Base-by-base conservation (phyloP, 257 asterid species). In the Ehretia macrophylla region DNA sequence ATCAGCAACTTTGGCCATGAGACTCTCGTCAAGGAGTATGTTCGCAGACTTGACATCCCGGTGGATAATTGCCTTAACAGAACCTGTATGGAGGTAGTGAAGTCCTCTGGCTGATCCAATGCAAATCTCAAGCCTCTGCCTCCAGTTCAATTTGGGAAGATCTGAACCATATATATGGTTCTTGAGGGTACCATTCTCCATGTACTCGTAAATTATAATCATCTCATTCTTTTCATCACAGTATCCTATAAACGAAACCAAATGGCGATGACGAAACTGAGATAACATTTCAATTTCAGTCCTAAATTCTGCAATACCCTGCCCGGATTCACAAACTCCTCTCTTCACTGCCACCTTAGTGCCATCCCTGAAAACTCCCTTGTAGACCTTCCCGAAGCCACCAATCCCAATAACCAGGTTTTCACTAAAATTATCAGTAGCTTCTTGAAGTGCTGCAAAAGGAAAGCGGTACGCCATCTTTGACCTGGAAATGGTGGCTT, bases 51-150 rank as follows among this genome's bases (percentile, higher is more conserved):
- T 77, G 16, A 77, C 83, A 67, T 73, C 79, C 0, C 83, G 69
- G 48, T 73, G 83, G 11, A 77, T 77, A n/a, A 77, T 77, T 13
- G 77, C 69, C 50, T 67, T 70, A 0, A 42, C 65, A 12, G 79
- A 69, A 51, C 83, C 79, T 0, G 83, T 77, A 22, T 77, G 83
- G 16, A 73, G 79, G 58, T 77, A 77, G 64, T 77, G 80, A 73
- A 77, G 79, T n/a, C 83, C 79, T 54, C 70, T 69, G 5, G 83
- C 83, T 23, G 83, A 69, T 45, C 77, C 83, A 44, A 77, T 67
- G 80, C 77, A 77, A 58, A 77, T 77, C 64, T 77, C 75, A 10
- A 77, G 75, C 77, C 77, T 59, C 14, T 70, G 66, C 55, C 55
- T 62, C 83, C 83, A 77, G 20, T 17, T 66, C 63, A 77, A 51